Evolutionary conservation across 2,329 filamentous ascomycete species (phyloP).

Genomic region (Alternaria gaisen): DNA sequence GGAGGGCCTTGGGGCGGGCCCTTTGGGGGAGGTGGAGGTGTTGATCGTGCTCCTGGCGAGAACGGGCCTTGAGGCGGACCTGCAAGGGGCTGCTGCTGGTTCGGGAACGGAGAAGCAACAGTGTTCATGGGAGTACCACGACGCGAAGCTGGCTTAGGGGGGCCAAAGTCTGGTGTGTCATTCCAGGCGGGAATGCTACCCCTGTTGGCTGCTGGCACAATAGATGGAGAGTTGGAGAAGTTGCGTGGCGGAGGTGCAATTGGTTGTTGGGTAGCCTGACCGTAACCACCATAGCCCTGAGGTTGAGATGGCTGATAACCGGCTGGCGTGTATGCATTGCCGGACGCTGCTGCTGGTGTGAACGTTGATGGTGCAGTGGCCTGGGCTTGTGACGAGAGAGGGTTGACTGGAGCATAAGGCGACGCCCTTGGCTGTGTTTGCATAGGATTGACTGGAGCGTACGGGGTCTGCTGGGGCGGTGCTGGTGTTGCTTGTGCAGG

Average conservation of each 20-base stretch:
- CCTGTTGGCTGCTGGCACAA: conserved; percentile 70
- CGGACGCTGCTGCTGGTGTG: conserved; percentile 19
- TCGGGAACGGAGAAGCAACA: conserved; percentile 78
- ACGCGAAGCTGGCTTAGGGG: conserved; percentile 73
- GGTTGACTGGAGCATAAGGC: conserved; percentile 37
- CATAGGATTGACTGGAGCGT: conserved; percentile 41
- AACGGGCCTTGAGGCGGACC: conserved; percentile 66
- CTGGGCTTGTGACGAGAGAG: conserved; percentile 42
- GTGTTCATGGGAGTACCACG: conserved; percentile 76
- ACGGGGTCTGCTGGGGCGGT: conserved; percentile 31
- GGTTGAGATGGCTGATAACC: conserved; percentile 64
- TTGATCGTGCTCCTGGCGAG: conserved; percentile 66
- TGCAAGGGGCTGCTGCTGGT: conserved; percentile 63
- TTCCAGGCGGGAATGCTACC: conserved; percentile 89
- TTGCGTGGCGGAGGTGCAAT: conserved; percentile 71
- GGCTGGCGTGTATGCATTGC: conserved; percentile 56
- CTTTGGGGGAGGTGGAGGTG: conserved; percentile 85
- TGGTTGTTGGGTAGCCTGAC: conserved; percentile 54
- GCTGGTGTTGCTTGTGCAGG: conserved; percentile 26
- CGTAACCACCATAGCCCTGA: conserved; percentile 55
- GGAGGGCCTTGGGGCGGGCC: conserved; percentile 61
- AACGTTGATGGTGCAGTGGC: conserved; percentile 32
- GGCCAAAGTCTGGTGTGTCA: conserved; percentile 82
- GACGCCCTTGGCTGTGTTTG: conserved; percentile 34
- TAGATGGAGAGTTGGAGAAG: conserved; percentile 70